Conservation (phyloP, 169 alveolate genomes). For the Babesia ovis region DNA sequence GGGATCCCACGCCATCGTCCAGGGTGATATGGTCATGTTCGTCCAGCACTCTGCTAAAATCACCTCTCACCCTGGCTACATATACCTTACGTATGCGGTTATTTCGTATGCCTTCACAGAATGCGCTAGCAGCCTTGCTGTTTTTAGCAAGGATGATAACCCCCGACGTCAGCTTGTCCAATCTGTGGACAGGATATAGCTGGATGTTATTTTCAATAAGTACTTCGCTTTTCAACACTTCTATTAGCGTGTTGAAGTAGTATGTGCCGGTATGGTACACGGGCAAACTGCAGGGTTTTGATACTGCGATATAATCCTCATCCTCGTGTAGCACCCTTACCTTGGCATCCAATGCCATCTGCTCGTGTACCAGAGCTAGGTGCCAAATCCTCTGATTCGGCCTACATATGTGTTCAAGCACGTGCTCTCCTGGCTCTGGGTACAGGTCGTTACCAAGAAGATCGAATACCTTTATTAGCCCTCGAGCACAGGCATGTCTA, state of each 20-base stretch:
- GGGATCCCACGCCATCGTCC: constrained; percentile 4
- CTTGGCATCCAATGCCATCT: constrained; percentile 59
- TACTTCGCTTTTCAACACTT: constrained; percentile 63
- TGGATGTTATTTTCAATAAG: not conserved
- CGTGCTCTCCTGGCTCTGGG: constrained; percentile 40
- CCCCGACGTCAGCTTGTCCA: constrained; percentile 79
- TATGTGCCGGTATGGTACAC: constrained; percentile 78
- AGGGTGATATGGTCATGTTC: constrained; percentile 15
- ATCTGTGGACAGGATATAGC: constrained; percentile 71
- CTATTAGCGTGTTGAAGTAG: constrained; percentile 71
- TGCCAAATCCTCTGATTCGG: constrained; percentile 73
- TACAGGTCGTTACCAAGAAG: constrained; percentile 47
- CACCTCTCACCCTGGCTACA: constrained; percentile 76
- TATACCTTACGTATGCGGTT: constrained; percentile 67
- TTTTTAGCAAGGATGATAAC: constrained; percentile 73
- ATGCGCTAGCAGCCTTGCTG: constrained; percentile 64
- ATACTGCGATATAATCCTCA: constrained; percentile 72
- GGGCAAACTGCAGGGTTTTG: constrained; percentile 74
- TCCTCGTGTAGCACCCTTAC: constrained; percentile 65
- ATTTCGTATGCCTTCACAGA: constrained; percentile 62
- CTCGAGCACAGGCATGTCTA: constrained; percentile 51
- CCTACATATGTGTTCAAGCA: constrained; percentile 59
- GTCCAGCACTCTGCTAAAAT: constrained; percentile 50
- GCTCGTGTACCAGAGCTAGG: constrained; percentile 72
- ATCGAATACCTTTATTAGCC: constrained; percentile 67